Base-by-base conservation (phyloP, 2,329 filamentous ascomycete genomes). In the Exserohilum rostratum region DNA sequence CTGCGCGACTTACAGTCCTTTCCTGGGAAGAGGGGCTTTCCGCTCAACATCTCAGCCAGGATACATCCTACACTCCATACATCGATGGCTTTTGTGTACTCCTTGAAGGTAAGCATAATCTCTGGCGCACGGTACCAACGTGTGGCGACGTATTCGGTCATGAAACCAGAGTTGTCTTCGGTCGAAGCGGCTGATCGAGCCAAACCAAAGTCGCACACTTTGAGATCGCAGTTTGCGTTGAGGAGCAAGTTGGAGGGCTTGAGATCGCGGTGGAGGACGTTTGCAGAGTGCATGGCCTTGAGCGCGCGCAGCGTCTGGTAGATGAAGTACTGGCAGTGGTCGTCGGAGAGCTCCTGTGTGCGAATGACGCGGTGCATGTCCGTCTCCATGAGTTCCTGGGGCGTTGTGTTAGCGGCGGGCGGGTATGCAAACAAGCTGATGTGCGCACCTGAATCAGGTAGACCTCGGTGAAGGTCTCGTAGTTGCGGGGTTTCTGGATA, bases 31-130 rank as follows among this genome's bases (percentile, higher is more conserved):
- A 99, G 79, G 15, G 95, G 95, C 83, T 99, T 99, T 65, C 95
- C 95, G 77, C 92, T 98, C 60, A 99, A 82, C 95, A 99, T 99
- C 82, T 99, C 95, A 3, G 95, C 95, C 68, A 99, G 80, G 68
- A 99, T 99, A 73, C 95, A 99, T 53, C 95, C 95, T 46, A 99
- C 95, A 70, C 93, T 97, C 95, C 95, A 99, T 10, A 99, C 93
- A 73, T 99, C 95, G 72, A 99, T 99, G 38, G 95, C 95, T 80
- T 98, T 99, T 69, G 95, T 99, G 81, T 99, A 99, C 79, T 99
- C 95, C 82, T 99, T 98, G 83, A 98, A 99, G 11, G 95, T 99
- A 80, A 99, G 89, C 95, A 99, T 99, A 77, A 99, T 99, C 77
- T 99, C 95, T 3, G 95, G 95, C 5, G 95, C 95, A 78, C 95